Base-by-base conservation (phyloP, 2,329 filamentous ascomycete species). In the Atkinsonella texensis region DNA sequence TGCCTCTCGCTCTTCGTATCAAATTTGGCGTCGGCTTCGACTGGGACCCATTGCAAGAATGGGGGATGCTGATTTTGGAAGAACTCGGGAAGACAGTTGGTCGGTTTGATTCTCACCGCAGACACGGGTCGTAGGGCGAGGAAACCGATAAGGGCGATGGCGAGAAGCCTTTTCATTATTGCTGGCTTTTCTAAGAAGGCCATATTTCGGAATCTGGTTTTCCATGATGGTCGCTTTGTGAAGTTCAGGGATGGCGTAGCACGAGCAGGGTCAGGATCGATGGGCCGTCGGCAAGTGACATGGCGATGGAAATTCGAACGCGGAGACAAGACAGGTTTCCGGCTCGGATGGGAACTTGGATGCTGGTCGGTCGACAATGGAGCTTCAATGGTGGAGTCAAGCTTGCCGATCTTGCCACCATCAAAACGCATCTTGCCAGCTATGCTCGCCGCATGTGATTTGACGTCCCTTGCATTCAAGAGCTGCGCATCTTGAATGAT, bases 41-140 rank as follows among this genome's bases (percentile, higher is more conserved):
- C 67, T 2, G 93, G 90, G 12, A 81, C 74, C 72, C 91, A 95
- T 71, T 96, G 89, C 33, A 97, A 76, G 55, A 77, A 77, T 38
- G 71, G 67, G 13, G 84, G 79, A 9, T 74, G 61, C 52, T 63
- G 69, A 45, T 76, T 75, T 53, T 81, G 73, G 63, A 84, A 76
- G 49, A 77, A 75, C 53, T 76, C 72, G 46, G 74, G 67, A 32
- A 96, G 75, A 70, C 91, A 98, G 69, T 96, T 95, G n/a, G 85
- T 75, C 68, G 94, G 93, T 53, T 80, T 74, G 54, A 96, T 71
- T 59, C 82, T 79, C 44, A 82, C 88, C 47, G 85, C 87, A 41
- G 71, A 65, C 28, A 69, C 72, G 9, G 78, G 74, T 43, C 64
- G 63, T 9, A 70, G 52, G 53, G 70, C 61, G 28, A 71, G 58